These are phyloP conservation scores for Globisporangium viniferum DNA, from an alignment of 352 stramenopile genomes.

Conservation along the genomic window DNA sequence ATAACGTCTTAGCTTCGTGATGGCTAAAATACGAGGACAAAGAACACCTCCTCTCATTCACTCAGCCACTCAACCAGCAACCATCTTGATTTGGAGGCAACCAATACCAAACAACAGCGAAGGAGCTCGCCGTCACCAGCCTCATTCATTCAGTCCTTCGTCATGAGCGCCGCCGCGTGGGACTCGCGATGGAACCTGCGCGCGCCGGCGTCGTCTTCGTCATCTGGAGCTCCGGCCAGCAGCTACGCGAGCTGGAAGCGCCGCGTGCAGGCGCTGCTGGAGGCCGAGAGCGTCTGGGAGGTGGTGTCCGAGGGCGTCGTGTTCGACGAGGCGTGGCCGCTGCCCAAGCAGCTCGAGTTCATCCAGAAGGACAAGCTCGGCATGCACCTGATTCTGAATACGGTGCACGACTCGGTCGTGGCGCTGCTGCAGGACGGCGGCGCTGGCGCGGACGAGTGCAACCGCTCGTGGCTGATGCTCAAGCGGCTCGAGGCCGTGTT, in stretches of 20 bases:
- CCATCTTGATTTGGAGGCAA: not conserved
- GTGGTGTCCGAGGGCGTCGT: slow-evolving; percentile 10
- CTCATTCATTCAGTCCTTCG: not conserved
- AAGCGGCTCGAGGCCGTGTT: slow-evolving; percentile 5
- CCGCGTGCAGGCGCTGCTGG: slow-evolving; percentile 13
- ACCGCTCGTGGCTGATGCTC: slow-evolving; percentile 13
- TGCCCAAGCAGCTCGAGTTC: slow-evolving; percentile 17
- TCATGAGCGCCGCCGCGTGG: slow-evolving; percentile 6
- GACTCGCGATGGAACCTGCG: slow-evolving; percentile 9
- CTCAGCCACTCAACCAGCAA: not conserved
- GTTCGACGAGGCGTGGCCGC: slow-evolving; percentile 14
- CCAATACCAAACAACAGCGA: not conserved
- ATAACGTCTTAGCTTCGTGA: not conserved
- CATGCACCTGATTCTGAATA: slow-evolving; percentile 5
- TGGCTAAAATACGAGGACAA: not conserved
- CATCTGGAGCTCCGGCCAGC: no score
- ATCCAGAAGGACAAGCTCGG: slow-evolving; percentile 14
- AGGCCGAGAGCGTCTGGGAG: slow-evolving; percentile 14
- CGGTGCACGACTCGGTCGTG: slow-evolving; percentile 7
- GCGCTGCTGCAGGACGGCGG: not conserved
- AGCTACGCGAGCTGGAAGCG: slow-evolving; percentile 11
- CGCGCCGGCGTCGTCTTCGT: not conserved
- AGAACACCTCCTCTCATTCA: not conserved
- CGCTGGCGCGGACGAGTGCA: not conserved
- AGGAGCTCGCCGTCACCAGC: not conserved